These are phyloP conservation scores for Xylaria acuta DNA, from an alignment of 495 filamentous ascomycete genomes.

Conservation along the genomic window DNA sequence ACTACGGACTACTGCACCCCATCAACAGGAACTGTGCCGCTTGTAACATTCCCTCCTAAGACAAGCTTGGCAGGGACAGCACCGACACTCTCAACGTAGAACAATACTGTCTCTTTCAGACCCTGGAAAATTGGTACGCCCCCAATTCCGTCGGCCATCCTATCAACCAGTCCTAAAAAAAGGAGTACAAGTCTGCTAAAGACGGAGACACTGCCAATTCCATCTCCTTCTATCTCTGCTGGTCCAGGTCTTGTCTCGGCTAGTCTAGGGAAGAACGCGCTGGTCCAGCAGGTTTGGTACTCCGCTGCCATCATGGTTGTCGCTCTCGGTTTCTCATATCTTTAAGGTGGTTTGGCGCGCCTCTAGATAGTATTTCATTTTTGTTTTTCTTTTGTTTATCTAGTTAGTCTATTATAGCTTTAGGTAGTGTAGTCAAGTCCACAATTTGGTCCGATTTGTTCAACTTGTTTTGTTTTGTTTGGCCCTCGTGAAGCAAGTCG, in stretches of 20 bases:
- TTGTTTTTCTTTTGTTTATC: constrained; percentile 15
- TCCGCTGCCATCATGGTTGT: constrained; percentile 10
- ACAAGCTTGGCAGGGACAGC: constrained; percentile 8
- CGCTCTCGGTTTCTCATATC: constrained; percentile 17
- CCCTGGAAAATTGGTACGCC: background rate
- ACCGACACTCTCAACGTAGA: constrained; percentile 13
- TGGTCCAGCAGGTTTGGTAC: too few relatives aligned
- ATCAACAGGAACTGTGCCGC: background rate
- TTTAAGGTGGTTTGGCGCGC: constrained; percentile 9
- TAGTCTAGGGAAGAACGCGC: constrained; percentile 5
- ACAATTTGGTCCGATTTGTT: constrained; percentile 9
- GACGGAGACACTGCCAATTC: constrained; percentile 1
- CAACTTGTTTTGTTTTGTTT: constrained; percentile 15
- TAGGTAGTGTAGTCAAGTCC: constrained; percentile 8
- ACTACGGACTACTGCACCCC: background rate
- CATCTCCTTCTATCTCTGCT: constrained; percentile 5
- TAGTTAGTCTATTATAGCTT: constrained; percentile 9
- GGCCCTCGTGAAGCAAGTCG: constrained; percentile 4
- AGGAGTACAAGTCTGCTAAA: background rate
- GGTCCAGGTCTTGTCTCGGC: constrained; percentile 1
- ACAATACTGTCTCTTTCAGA: constrained; percentile 12
- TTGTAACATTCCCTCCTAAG: background rate
- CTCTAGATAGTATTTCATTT: constrained; percentile 16
- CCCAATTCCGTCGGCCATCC: background rate
- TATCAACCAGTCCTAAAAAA: background rate